A percentile compares a stretch with the other conserved stretches of the same genome.
phyloP scores from a whole-genome alignment of 2,329 filamentous ascomycete genomes.

The Aspergillus transmontanensis region DNA sequence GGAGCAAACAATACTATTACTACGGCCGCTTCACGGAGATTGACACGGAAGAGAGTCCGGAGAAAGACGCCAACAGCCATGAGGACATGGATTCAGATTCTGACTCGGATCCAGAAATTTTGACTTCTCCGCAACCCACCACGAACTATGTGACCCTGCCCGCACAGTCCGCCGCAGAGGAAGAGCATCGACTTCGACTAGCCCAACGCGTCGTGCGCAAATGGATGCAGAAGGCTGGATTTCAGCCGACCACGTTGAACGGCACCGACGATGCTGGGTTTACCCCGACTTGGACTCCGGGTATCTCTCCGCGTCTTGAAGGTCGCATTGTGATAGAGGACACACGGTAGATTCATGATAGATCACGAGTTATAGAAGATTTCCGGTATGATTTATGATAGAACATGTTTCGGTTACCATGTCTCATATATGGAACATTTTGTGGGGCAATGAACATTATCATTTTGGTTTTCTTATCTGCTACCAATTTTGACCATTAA shows the following conservation, averaged over 20 bases:
- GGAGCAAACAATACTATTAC: constrained; percentile 30
- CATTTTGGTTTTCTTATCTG: background rate
- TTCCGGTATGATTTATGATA: constrained; percentile 5
- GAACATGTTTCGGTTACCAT: background rate
- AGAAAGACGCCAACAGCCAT: constrained; percentile 49
- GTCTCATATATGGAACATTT: background rate
- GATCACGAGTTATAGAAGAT: background rate
- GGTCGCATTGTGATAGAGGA: constrained; percentile 63
- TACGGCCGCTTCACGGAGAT: constrained; percentile 35
- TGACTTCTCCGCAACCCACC: constrained; percentile 35
- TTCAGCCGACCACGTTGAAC: constrained; percentile 55
- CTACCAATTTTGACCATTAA: background rate
- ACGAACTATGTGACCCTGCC: constrained; percentile 43
- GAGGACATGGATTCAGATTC: constrained; percentile 48
- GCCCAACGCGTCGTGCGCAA: constrained; percentile 70
- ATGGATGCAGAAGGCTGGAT: constrained; percentile 70
- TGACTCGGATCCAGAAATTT: constrained; percentile 42
- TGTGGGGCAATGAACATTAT: background rate
- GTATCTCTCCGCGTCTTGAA: constrained; percentile 76
- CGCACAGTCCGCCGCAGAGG: constrained; percentile 48
- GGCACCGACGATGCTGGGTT: constrained; percentile 60
- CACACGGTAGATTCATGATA: constrained; percentile 1
- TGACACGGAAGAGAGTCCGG: constrained; percentile 20
- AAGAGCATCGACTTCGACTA: constrained; percentile 61
- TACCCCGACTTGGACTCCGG: constrained; percentile 71